These are phyloP conservation scores for Komagataella pseudopastoris DNA, from an alignment of 805 yeast species.

Conservation along the genomic window DNA sequence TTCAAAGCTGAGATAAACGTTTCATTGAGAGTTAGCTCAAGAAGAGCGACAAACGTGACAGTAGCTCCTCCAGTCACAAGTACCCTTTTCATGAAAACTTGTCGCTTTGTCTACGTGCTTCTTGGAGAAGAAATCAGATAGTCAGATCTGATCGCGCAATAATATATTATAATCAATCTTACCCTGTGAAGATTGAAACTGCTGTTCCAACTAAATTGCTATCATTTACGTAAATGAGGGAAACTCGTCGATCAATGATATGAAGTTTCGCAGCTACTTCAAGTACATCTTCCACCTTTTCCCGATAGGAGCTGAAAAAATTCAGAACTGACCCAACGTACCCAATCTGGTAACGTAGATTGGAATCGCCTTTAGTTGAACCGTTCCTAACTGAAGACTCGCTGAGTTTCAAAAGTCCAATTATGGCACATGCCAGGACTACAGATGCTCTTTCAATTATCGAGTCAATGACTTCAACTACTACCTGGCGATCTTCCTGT, in stretches of 20 bases:
- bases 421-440: constrained; percentile 25
- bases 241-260: background rate
- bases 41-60: constrained; percentile 54
- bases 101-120: too few species aligned
- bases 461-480: constrained; percentile 19
- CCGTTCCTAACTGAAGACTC: background rate
- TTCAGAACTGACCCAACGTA: constrained; percentile 39
- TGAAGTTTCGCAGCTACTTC: background rate
- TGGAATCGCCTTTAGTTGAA: constrained; percentile 8
- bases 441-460: constrained; percentile 32
- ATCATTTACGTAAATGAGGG: background rate
- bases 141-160: background rate
- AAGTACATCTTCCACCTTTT: constrained; percentile 14
- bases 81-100: constrained; percentile 1
- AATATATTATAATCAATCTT: too few species aligned
- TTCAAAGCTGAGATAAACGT: constrained; percentile 23
- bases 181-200: background rate
- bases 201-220: background rate
- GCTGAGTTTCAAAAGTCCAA: constrained; percentile 19
- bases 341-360: constrained; percentile 16
- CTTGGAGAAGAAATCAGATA: too few species aligned
- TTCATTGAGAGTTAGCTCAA: constrained; percentile 25
- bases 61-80: constrained; percentile 89
- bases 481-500: constrained; percentile 13
- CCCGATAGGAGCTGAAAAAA: constrained; percentile 26